phyloP scores from a whole-genome alignment of 73 alveolate species.

The Breviolum minutum region DNA sequence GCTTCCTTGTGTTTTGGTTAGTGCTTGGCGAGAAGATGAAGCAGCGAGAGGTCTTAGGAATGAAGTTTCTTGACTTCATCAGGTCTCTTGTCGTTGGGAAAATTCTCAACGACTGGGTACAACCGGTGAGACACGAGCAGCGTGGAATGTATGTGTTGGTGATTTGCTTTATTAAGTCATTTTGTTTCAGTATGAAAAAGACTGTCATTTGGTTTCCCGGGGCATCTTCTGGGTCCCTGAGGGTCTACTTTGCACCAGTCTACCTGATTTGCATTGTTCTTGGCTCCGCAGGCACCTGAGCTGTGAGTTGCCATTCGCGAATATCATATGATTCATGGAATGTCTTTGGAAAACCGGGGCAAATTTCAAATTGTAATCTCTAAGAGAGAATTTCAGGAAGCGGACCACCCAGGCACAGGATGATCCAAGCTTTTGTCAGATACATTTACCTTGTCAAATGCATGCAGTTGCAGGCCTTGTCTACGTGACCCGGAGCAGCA shows the following conservation, averaged over 20 bases:
- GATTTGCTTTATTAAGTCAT: too few species aligned
- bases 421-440: too few species aligned
- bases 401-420: too few species aligned
- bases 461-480: not conserved
- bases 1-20: constrained; percentile 70
- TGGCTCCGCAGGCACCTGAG: constrained; percentile 17
- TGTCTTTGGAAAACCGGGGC: not conserved
- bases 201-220: too few species aligned
- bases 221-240: not conserved
- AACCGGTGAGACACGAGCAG: too few species aligned
- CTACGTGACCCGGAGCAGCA: constrained; percentile 38
- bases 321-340: too few species aligned
- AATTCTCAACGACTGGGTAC: too few species aligned
- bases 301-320: not conserved
- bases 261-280: constrained; percentile 49
- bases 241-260: constrained; percentile 68
- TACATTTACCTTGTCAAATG: not conserved
- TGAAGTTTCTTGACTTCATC: not conserved
- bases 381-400: too few species aligned
- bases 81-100: too few species aligned
- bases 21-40: constrained; percentile 71
- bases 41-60: constrained; percentile 2
- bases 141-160: too few species aligned
- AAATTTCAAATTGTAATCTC: too few species aligned
- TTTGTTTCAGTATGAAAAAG: too few species aligned